phyloP scores from a whole-genome alignment of 1,284 basidiomycete genomes.

The Ceratobasidium sp. region DNA sequence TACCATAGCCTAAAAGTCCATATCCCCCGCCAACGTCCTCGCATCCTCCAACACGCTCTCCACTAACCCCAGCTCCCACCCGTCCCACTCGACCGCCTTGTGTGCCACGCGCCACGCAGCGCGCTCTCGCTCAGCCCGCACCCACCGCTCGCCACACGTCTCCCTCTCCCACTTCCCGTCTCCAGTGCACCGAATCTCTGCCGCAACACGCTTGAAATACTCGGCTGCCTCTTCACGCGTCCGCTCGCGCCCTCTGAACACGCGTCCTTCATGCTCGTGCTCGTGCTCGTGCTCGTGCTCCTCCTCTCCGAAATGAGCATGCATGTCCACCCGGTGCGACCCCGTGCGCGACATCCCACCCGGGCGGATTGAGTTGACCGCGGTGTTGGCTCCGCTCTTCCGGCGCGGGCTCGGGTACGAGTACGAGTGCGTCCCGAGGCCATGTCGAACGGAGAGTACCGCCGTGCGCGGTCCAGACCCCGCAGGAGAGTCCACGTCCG shows the following conservation, averaged over 20 bases:
- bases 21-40: slow-evolving; percentile 21
- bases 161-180: slow-evolving; percentile 7
- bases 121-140: slow-evolving; percentile 72
- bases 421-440: slow-evolving; percentile 55
- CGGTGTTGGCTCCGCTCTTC: slow-evolving; percentile 23
- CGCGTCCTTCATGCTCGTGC: slow-evolving; percentile 56
- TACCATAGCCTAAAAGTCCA: slow-evolving; percentile 20
- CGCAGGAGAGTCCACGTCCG: neutral
- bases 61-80: slow-evolving; percentile 84
- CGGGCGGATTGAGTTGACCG: slow-evolving; percentile 34
- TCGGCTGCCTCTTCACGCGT: slow-evolving; percentile 43
- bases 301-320: slow-evolving; percentile 40
- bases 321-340: slow-evolving; percentile 8
- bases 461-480: slow-evolving; percentile 23
- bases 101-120: slow-evolving; percentile 75
- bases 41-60: slow-evolving; percentile 70
- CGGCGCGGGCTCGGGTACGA: slow-evolving; percentile 30
- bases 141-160: slow-evolving; percentile 63
- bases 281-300: slow-evolving; percentile 61
- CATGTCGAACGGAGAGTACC: slow-evolving; percentile 59
- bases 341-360: neutral
- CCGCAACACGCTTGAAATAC: slow-evolving; percentile 28
- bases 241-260: slow-evolving; percentile 46
- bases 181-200: slow-evolving; percentile 12
- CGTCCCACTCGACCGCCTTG: slow-evolving; percentile 83